Evolutionary conservation across 176 grass and related monocot species (phyloP), one percentile per base, ranked within the genome.

Genomic region (Musa troglodytarum): DNA sequence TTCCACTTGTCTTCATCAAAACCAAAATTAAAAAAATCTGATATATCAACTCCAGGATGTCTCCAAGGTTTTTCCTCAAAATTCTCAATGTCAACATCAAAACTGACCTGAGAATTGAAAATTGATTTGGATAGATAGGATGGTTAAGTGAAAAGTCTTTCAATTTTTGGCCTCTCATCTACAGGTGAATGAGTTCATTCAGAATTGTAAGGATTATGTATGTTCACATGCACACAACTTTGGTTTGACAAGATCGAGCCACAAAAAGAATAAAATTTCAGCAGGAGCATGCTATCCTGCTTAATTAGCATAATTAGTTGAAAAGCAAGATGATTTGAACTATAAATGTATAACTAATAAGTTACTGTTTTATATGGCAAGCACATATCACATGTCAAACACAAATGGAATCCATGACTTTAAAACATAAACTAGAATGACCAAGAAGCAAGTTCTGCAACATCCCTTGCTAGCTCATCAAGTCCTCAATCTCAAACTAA

Each of bases 41-140:
- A 89, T 58, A 85, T 78, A 74, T 94, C 96, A 63, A 83, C 88
- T 79, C 96, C 88, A 81, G 88, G 81, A 79, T 92, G 63, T 84
- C 79, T 92, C 96, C 96, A 99, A 82, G 88, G 96, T 79, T 99
- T 99, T 77, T 99, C 96, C 82, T 99, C 96, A 77, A 99, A 99
- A 73, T 77, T 81, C 78, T 92, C 88, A 71, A 84, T 79, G 16
- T 95, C 96, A 66, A 99, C 80, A 81, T 99, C 91, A 86, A 89
- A 74, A 95, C 83, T 77, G 83, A 82, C 88, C 96, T 99, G 83
- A 50, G 21, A 29, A 24, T 28, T 28, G 17, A 12, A 74, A 10
- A 43, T 43, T 43, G 13, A 74, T 56, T 74, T 74, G 72, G 53
- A 55, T 16, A 20, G 0, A 28, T 56, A 14, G 12, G 57, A 74